These are phyloP conservation scores for Phytophthora uliginosa DNA, from an alignment of 352 stramenopile species.

Conservation along the genomic window DNA sequence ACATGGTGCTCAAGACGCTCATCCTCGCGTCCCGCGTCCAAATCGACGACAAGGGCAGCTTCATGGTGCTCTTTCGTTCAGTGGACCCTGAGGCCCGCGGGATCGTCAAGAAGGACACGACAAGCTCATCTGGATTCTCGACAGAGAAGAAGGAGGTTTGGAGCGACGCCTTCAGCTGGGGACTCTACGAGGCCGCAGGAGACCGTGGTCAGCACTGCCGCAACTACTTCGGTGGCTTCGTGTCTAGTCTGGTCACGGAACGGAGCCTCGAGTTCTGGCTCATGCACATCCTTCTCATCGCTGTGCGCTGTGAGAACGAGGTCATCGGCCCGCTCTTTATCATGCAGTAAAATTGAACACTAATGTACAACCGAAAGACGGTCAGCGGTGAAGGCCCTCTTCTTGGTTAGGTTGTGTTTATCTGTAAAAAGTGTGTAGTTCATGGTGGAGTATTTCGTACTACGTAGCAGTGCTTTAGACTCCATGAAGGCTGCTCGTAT, in stretches of 20 bases:
- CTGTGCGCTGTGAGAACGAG: slow-evolving; percentile 72
- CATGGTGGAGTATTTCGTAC: not conserved
- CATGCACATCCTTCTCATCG: slow-evolving; percentile 77
- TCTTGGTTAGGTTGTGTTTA: slow-evolving; percentile 15
- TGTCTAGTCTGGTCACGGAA: slow-evolving; percentile 49
- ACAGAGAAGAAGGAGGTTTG: slow-evolving; percentile 45
- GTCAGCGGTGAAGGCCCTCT: slow-evolving; percentile 19
- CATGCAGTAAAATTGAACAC: slow-evolving; percentile 36
- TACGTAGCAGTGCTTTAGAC: not conserved
- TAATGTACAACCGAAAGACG: slow-evolving; percentile 22
- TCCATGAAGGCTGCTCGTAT: not conserved
- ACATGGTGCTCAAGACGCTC: slow-evolving; percentile 61
- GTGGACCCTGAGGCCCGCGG: slow-evolving; percentile 52
- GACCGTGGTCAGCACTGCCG: slow-evolving; percentile 52
- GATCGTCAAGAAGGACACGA: slow-evolving; percentile 16
- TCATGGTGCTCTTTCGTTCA: slow-evolving; percentile 72
- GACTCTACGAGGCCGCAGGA: slow-evolving; percentile 60
- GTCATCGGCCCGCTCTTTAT: slow-evolving; percentile 66
- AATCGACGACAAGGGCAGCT: slow-evolving; percentile 55
- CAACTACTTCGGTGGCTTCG: slow-evolving; percentile 76
- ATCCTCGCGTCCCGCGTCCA: slow-evolving; percentile 67
- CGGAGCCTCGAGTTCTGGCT: slow-evolving; percentile 71
- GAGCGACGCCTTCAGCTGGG: slow-evolving; percentile 75
- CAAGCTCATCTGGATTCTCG: slow-evolving; percentile 31
- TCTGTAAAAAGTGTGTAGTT: not conserved